Evolutionary conservation across 768 basidiomycete species (phyloP).

Genomic region (Cystofilobasidium macerans): DNA sequence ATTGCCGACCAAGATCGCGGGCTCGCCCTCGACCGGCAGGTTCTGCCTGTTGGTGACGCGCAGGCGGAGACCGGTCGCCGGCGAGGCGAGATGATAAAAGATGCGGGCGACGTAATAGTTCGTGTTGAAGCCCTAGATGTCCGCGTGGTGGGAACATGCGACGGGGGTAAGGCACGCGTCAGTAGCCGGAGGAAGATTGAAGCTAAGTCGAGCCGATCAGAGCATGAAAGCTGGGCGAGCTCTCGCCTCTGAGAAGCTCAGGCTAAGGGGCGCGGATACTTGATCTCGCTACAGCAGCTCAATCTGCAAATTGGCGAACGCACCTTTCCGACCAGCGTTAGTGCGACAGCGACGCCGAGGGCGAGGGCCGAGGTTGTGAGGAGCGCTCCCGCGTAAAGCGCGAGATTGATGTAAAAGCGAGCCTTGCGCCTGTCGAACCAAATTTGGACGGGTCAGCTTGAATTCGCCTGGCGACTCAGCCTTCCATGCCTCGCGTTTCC

Average conservation of each 20-base stretch:
- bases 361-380: constrained; percentile 12
- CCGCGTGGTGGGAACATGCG: neutral
- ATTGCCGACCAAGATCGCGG: constrained; percentile 70
- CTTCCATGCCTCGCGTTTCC: no score
- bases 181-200: no score
- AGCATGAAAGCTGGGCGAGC: no score
- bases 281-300: no score
- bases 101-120: constrained; percentile 71
- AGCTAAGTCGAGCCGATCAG: no score
- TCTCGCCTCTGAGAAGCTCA: no score
- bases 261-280: no score
- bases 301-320: neutral
- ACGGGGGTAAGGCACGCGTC: no score
- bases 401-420: constrained; percentile 25
- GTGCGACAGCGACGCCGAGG: constrained; percentile 17
- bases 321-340: constrained; percentile 15
- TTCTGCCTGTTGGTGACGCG: constrained; percentile 80
- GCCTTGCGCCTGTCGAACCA: constrained; percentile 11
- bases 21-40: constrained; percentile 47
- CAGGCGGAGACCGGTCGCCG: constrained; percentile 54
- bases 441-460: neutral
- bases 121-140: constrained; percentile 40
- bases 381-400: constrained; percentile 12
- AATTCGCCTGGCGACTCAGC: no score
- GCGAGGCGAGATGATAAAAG: constrained; percentile 62